Conservation (phyloP, 768 basidiomycete genomes). For the Rhodosporidiobolus sp. region DNA sequence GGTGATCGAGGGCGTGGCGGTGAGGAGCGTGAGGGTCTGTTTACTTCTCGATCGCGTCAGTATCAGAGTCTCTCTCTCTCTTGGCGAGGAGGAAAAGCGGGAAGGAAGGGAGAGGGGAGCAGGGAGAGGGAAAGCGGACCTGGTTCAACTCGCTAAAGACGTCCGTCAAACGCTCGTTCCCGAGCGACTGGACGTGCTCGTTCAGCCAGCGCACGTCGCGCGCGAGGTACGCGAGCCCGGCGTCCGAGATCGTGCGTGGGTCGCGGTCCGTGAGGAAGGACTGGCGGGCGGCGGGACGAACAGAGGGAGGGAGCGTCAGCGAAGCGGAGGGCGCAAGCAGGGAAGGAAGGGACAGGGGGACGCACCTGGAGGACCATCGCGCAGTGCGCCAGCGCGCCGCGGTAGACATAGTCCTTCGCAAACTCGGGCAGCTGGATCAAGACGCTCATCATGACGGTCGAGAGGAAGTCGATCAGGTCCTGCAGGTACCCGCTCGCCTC, state of each 20-base stretch:
- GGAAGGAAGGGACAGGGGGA: slow-evolving; percentile 5
- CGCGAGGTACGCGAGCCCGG: slow-evolving; percentile 35
- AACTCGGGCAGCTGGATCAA: slow-evolving; percentile 65
- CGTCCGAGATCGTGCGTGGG: slow-evolving; percentile 34
- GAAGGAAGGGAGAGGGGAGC: neutral
- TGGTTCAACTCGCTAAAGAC: slow-evolving; percentile 43
- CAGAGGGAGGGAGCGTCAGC: too few species aligned
- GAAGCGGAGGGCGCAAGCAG: neutral
- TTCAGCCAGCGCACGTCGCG: slow-evolving; percentile 42
- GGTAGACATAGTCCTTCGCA: slow-evolving; percentile 86
- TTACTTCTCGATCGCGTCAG: too few species aligned
- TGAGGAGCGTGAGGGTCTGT: slow-evolving; percentile 40
- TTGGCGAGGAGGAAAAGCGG: too few species aligned
- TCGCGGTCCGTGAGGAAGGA: slow-evolving; percentile 41
- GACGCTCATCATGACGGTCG: slow-evolving; percentile 77
- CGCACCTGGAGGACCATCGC: slow-evolving; percentile 82
- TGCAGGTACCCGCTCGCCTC: slow-evolving; percentile 90
- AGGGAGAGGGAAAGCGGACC: slow-evolving; percentile 20
- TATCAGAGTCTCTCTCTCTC: too few species aligned
- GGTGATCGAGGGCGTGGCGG: slow-evolving; percentile 17
- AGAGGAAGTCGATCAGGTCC: slow-evolving; percentile 93
- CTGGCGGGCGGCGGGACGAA: slow-evolving; percentile 7
- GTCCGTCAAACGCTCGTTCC: slow-evolving; percentile 30
- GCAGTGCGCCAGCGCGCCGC: slow-evolving; percentile 80
- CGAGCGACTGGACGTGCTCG: slow-evolving; percentile 27